A percentile compares a stretch with the other conserved stretches of the same genome.
phyloP scores from a whole-genome alignment of 768 basidiomycete species.

The Pleurotus eryngii region DNA sequence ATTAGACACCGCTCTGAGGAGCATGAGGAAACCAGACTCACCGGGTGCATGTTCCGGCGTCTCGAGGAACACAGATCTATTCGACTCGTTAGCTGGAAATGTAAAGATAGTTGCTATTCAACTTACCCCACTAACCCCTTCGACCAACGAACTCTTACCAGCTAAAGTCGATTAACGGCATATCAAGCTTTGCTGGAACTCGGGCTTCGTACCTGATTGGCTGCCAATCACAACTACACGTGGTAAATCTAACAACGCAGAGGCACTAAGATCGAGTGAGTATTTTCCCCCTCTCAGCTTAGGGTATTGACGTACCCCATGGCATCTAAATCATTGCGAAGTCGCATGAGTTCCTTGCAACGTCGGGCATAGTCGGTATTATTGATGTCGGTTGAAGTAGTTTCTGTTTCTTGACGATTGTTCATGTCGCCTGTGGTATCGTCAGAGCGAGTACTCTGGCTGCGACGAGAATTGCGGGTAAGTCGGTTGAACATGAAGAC shows the following conservation, averaged over 20 bases:
- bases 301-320: constrained; percentile 30
- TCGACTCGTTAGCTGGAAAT: neutral
- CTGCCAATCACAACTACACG: constrained; percentile 53
- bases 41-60: constrained; percentile 61
- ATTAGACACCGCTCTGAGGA: neutral
- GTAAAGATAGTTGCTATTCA: neutral
- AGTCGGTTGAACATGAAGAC: neutral
- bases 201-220: constrained; percentile 42
- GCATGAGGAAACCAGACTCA: constrained; percentile 12
- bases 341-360: constrained; percentile 35
- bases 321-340: constrained; percentile 33
- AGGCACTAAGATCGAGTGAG: constrained; percentile 25
- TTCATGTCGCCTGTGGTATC: neutral
- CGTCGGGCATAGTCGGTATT: constrained; percentile 35
- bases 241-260: constrained; percentile 41
- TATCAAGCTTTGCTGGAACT: neutral
- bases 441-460: neutral
- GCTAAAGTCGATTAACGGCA: constrained; percentile 28
- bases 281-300: neutral
- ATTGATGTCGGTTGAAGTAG: constrained; percentile 6
- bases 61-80: constrained; percentile 59
- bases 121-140: constrained; percentile 53
- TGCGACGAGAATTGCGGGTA: neutral
- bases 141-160: constrained; percentile 59
- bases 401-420: neutral